phyloP scores from a whole-genome alignment of 768 basidiomycete genomes.

The Amanita muscaria region DNA sequence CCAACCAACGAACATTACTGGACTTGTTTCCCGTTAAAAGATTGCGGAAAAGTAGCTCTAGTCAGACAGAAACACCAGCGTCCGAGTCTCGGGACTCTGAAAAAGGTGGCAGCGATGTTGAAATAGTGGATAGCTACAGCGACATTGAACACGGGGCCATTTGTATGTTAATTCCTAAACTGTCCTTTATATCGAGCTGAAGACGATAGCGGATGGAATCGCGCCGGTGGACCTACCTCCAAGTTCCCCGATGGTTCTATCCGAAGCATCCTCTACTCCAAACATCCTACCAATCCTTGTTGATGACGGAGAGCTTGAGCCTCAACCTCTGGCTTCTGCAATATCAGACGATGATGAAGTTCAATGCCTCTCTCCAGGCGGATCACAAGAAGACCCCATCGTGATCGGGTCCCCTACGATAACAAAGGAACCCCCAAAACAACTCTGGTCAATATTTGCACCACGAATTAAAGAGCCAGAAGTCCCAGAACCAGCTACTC shows the following conservation, averaged over 20 bases:
- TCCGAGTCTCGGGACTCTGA: neutral
- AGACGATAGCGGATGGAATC: neutral
- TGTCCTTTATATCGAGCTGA: no score
- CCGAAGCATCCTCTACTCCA: slow-evolving; percentile 1
- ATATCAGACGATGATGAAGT: neutral
- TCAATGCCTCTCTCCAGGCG: neutral
- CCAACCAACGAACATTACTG: slow-evolving; percentile 34
- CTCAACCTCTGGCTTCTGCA: neutral
- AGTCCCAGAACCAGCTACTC: slow-evolving; percentile 12
- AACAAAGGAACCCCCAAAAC: slow-evolving; percentile 18
- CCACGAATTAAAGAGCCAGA: no score
- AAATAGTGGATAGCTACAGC: no score
- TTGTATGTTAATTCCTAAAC: no score
- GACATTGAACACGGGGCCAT: no score
- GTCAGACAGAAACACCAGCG: neutral
- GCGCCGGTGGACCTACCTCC: neutral
- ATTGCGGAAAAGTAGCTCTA: neutral
- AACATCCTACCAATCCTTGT: neutral
- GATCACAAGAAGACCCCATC: slow-evolving; percentile 33
- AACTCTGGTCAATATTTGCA: slow-evolving; percentile 39
- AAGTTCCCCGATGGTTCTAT: slow-evolving; percentile 2
- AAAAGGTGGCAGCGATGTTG: neutral
- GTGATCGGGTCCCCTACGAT: slow-evolving; percentile 30
- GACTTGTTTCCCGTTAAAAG: slow-evolving; percentile 26
- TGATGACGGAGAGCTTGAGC: slow-evolving; percentile 2